Percentiles rank a stretch among this genome's conserved stretches.
phyloP scores from a whole-genome alignment of 2,329 filamentous ascomycete species.

The Saccharata proteae region DNA sequence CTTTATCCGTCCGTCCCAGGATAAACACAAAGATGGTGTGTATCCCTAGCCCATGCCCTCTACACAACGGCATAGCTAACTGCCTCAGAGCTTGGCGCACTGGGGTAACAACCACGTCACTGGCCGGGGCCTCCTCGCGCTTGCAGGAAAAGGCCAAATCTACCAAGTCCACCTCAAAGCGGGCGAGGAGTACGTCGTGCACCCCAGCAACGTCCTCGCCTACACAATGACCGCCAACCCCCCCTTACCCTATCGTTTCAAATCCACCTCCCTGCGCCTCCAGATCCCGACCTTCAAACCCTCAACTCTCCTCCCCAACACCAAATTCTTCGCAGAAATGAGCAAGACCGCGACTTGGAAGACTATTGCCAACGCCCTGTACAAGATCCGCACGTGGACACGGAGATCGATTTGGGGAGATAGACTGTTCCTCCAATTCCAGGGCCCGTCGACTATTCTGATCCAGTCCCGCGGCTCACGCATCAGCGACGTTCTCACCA shows the following conservation, averaged over 20 bases:
- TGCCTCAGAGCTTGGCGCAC: slow-evolving; percentile 54
- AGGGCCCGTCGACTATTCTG: slow-evolving; percentile 73
- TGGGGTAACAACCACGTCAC: slow-evolving; percentile 89
- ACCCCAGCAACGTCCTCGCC: slow-evolving; percentile 83
- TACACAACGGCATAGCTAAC: slow-evolving; percentile 24
- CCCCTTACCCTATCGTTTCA: slow-evolving; percentile 78
- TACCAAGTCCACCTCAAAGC: slow-evolving; percentile 72
- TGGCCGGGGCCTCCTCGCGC: slow-evolving; percentile 72
- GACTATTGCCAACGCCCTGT: slow-evolving; percentile 49
- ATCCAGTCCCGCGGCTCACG: slow-evolving; percentile 77
- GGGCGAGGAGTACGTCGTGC: slow-evolving; percentile 81
- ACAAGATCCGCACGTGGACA: slow-evolving; percentile 61
- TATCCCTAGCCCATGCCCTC: neutral
- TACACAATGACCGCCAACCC: slow-evolving; percentile 66
- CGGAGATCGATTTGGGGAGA: slow-evolving; percentile 88
- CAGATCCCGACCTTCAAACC: slow-evolving; percentile 63
- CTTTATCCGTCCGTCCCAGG: slow-evolving; percentile 61
- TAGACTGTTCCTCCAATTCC: slow-evolving; percentile 78
- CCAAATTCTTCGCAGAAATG: slow-evolving; percentile 59
- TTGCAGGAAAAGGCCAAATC: slow-evolving; percentile 78
- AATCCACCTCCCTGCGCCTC: slow-evolving; percentile 59
- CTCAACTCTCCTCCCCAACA: slow-evolving; percentile 51
- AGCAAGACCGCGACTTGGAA: slow-evolving; percentile 63
- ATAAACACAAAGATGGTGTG: slow-evolving; percentile 58
- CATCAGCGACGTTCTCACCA: slow-evolving; percentile 64